A percentile compares a stretch with the other conserved stretches of the same genome.
These are phyloP conservation scores for Blastocystis sp. DNA, from an alignment of 352 stramenopile genomes.

Conservation along the genomic window DNA sequence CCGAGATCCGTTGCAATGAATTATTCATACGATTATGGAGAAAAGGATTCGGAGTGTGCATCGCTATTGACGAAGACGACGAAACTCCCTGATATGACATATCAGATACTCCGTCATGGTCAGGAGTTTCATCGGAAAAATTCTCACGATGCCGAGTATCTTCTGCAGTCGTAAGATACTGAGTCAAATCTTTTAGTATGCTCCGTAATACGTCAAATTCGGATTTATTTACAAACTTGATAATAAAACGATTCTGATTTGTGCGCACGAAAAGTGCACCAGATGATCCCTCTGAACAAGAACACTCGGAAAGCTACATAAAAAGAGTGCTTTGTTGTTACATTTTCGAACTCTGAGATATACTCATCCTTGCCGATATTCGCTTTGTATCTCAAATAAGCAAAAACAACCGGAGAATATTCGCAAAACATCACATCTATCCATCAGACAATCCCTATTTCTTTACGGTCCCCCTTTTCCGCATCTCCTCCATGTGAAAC, in stretches of 20 bases:
- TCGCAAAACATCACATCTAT: conserved; percentile 27
- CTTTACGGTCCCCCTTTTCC: neutral
- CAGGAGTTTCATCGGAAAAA: neutral
- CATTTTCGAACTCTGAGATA: conserved; percentile 4
- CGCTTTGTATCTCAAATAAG: conserved; percentile 12
- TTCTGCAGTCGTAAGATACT: neutral
- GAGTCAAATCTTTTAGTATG: conserved; percentile 20
- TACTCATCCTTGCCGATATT: neutral
- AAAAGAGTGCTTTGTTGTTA: neutral
- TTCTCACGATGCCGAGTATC: neutral
- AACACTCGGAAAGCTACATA: conserved; percentile 29
- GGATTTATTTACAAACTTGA: conserved; percentile 53
- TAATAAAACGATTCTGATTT: conserved; percentile 1
- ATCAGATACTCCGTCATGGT: neutral
- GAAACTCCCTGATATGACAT: neutral
- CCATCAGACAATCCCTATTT: neutral
- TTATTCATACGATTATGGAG: too few species aligned
- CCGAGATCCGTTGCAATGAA: neutral
- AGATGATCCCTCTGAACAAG: neutral
- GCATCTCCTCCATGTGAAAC: neutral
- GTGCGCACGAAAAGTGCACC: conserved; percentile 30
- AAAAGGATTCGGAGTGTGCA: neutral
- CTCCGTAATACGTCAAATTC: neutral
- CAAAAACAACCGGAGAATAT: conserved; percentile 47
- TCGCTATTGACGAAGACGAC: neutral